These are phyloP conservation scores for Lactifluus rugatus DNA, from an alignment of 768 basidiomycete genomes.

Conservation along the genomic window DNA sequence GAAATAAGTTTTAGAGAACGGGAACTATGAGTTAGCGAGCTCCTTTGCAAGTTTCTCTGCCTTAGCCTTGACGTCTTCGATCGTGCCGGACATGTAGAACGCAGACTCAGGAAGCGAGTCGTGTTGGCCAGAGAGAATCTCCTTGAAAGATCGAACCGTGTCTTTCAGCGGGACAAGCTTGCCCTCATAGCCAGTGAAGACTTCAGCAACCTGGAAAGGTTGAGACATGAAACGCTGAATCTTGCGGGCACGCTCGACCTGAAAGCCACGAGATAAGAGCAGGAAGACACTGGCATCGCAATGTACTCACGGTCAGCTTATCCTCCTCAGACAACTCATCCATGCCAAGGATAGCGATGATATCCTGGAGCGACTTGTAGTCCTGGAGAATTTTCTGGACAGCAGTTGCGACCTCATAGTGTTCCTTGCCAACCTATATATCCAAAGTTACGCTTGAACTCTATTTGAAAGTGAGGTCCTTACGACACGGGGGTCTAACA, in stretches of 20 bases:
- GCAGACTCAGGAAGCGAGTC: constrained; percentile 91
- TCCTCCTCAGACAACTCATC: constrained; percentile 99
- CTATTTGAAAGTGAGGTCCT: constrained; percentile 25
- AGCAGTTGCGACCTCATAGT: constrained; percentile 93
- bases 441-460: background rate
- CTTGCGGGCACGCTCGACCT: constrained; percentile 97
- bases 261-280: constrained; percentile 7
- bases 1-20: background rate
- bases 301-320: constrained; percentile 81
- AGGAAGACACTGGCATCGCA: background rate
- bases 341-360: constrained; percentile 99
- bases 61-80: constrained; percentile 95
- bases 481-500: constrained; percentile 99
- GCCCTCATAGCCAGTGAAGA: constrained; percentile 99
- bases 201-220: constrained; percentile 99
- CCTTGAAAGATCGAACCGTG: constrained; percentile 93
- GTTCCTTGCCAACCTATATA: constrained; percentile 68
- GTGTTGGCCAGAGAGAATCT: constrained; percentile 85
- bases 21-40: constrained; percentile 43
- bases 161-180: constrained; percentile 95
- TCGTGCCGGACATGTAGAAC: constrained; percentile 98
- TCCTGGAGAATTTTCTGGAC: constrained; percentile 97
- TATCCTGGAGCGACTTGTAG: constrained; percentile 97
- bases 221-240: constrained; percentile 99
- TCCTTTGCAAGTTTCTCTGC: constrained; percentile 97